phyloP scores from a whole-genome alignment of 2,329 filamentous ascomycete genomes.

The Phaeosphaeria sp. region DNA sequence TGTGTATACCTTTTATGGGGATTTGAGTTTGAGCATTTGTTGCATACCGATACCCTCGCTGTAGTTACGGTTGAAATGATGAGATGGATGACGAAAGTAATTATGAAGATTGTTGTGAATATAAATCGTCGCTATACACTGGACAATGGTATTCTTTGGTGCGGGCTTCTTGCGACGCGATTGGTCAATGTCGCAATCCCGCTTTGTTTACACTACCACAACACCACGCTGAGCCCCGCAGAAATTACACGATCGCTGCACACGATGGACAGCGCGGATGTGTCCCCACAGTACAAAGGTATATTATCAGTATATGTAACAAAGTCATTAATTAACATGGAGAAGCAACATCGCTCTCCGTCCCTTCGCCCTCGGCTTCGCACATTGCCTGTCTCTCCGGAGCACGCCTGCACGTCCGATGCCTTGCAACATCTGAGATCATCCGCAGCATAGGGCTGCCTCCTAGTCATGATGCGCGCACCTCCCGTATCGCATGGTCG shows the following conservation, averaged over 20 bases:
- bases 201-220: slow-evolving; percentile 40
- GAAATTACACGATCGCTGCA: slow-evolving; percentile 4
- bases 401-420: slow-evolving; percentile 50
- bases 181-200: slow-evolving; percentile 22
- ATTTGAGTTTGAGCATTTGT: slow-evolving; percentile 21
- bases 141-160: background rate
- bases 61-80: slow-evolving; percentile 30
- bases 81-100: background rate
- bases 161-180: slow-evolving; percentile 5
- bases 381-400: slow-evolving; percentile 48
- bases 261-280: slow-evolving; percentile 35
- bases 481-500: slow-evolving; percentile 47
- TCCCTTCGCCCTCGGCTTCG: slow-evolving; percentile 48
- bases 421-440: slow-evolving; percentile 43
- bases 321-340: slow-evolving; percentile 8
- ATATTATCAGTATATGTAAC: background rate
- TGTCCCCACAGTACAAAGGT: slow-evolving; percentile 45
- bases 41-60: slow-evolving; percentile 45
- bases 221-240: slow-evolving; percentile 21
- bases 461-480: slow-evolving; percentile 35
- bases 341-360: slow-evolving; percentile 40
- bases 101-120: background rate
- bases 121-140: background rate
- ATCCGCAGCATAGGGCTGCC: slow-evolving; percentile 45
- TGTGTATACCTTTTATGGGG: slow-evolving; percentile 14